phyloP scores from a whole-genome alignment of 2,329 filamentous ascomycete genomes.

The Paecilomyces fulvus region DNA sequence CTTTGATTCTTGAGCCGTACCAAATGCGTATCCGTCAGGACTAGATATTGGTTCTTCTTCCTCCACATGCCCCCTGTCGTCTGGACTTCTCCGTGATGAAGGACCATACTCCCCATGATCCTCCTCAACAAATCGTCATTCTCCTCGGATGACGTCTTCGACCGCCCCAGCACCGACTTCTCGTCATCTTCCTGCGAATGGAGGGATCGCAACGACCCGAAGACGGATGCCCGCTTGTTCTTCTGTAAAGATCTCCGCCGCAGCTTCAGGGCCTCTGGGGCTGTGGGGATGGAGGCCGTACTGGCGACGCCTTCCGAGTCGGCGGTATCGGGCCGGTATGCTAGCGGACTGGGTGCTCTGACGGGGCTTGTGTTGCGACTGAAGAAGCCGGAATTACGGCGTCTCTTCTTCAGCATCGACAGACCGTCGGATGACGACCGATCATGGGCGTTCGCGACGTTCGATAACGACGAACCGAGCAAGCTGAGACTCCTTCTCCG shows the following conservation, averaged over 20 bases:
- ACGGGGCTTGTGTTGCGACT: conserved; percentile 20
- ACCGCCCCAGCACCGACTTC: conserved; percentile 41
- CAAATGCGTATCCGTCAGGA: conserved; percentile 60
- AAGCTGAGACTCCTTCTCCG: conserved; percentile 26
- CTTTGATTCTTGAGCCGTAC: conserved; percentile 60
- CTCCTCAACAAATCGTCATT: conserved; percentile 36
- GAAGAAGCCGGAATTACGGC: conserved; percentile 33
- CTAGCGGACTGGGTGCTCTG: conserved; percentile 7
- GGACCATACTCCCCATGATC: conserved; percentile 40
- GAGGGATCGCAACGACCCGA: conserved; percentile 49
- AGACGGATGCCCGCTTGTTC: conserved; percentile 44
- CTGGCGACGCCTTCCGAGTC: conserved; percentile 17
- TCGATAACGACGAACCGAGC: conserved; percentile 15
- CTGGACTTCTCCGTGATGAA: conserved; percentile 63
- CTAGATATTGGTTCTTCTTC: conserved; percentile 64
- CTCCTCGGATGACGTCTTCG: conserved; percentile 41
- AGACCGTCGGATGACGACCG: conserved; percentile 31
- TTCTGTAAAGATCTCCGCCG: conserved; percentile 38
- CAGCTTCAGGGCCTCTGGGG: conserved; percentile 23
- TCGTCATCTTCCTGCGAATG: conserved; percentile 47
- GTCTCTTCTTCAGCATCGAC: conserved; percentile 26
- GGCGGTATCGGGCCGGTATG: conserved; percentile 19
- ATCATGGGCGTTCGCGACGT: conserved; percentile 19
- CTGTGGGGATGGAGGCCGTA: conserved; percentile 13
- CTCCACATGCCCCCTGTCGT: conserved; percentile 61